Conservation (phyloP, 305 asterid species). For the Fraxinus nigra region DNA sequence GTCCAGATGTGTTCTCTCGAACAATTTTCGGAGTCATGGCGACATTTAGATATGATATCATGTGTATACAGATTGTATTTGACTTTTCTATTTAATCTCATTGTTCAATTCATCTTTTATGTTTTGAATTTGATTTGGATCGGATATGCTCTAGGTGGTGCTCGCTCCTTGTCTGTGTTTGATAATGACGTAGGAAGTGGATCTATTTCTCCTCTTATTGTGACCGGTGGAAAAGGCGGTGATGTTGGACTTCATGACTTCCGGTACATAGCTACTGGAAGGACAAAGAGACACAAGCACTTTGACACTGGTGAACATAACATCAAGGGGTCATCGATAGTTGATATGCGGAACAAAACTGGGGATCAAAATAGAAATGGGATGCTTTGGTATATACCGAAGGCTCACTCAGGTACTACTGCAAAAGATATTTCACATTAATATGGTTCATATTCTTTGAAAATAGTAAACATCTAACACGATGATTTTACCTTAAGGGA, state of each 20-base stretch:
- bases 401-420: slow-evolving; percentile 91
- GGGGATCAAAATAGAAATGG: slow-evolving; percentile 99
- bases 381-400: slow-evolving; percentile 99
- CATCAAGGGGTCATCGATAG: slow-evolving; percentile 53
- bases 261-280: slow-evolving; percentile 98
- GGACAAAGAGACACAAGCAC: slow-evolving; percentile 81
- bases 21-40: neutral
- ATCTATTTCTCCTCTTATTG: slow-evolving; percentile 86
- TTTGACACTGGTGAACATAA: slow-evolving; percentile 57
- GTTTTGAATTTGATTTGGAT: slow-evolving; percentile 7
- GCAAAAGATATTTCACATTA: slow-evolving; percentile 16
- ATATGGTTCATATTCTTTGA: slow-evolving; percentile 13
- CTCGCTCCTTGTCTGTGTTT: slow-evolving; percentile 83
- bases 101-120: neutral
- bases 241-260: slow-evolving; percentile 98
- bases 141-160: slow-evolving; percentile 66
- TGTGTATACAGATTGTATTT: neutral
- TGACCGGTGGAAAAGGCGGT: slow-evolving; percentile 94
- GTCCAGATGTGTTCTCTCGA: neutral
- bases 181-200: slow-evolving; percentile 95
- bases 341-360: slow-evolving; percentile 63
- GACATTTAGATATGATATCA: neutral
- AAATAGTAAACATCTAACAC: slow-evolving; percentile 21
- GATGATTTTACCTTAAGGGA: slow-evolving; percentile 49
- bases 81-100: neutral